These are phyloP conservation scores for Triticum timopheevii DNA, from an alignment of 176 grass and related monocot genomes.

Conservation along the genomic window DNA sequence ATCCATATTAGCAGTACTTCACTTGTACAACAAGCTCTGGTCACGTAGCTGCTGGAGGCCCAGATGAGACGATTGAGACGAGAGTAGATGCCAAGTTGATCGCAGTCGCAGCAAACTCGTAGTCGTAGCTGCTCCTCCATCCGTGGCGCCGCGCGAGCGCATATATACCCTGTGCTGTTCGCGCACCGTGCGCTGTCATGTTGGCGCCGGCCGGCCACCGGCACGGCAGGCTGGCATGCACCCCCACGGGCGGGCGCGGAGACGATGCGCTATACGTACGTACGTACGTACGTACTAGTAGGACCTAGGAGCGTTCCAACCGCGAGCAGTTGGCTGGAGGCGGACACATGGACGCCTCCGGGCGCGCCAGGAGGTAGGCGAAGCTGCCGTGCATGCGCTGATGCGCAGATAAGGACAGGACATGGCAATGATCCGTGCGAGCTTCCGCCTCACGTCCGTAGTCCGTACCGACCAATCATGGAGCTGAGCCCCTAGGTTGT, in stretches of 20 bases:
- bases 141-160: neutral
- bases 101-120: neutral
- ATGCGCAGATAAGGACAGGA: too few species aligned
- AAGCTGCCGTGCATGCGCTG: too few species aligned
- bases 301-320: too few species aligned
- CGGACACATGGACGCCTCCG: too few species aligned
- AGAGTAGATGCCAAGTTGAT: neutral
- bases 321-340: too few species aligned
- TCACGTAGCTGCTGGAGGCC: too few species aligned
- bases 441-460: too few species aligned
- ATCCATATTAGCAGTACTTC: slow-evolving; percentile 9
- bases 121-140: neutral
- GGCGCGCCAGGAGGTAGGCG: too few species aligned
- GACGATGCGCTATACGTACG: neutral
- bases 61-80: neutral
- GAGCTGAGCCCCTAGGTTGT: too few species aligned
- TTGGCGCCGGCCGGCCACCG: slow-evolving; percentile 6
- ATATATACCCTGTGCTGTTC: slow-evolving; percentile 32
- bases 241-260: neutral
- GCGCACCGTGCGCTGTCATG: slow-evolving; percentile 10
- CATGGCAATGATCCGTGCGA: too few species aligned
- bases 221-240: slow-evolving; percentile 20
- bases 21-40: neutral
- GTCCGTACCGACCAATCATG: too few species aligned
- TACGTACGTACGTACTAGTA: too few species aligned